Evolutionary conservation across 805 yeast genomes (phyloP), one percentile per base, ranked within the genome.

Genomic region (Pichia ethanolica): DNA sequence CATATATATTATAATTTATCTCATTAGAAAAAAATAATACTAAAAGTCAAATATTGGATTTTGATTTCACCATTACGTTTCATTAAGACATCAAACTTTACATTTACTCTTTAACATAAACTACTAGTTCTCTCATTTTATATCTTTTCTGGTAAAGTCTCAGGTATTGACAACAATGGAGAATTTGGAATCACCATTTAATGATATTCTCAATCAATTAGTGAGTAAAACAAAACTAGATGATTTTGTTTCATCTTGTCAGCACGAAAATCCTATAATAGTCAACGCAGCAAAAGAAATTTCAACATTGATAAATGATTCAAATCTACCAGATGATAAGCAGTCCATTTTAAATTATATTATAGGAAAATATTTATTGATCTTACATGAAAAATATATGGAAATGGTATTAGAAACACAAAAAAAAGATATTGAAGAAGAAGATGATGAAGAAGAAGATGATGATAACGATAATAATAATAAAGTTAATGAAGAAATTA

Each of bases 341-440:
- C 36, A 27, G 1, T 13, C 42, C 4, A 20, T 36, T 9, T 9
- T 47, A 12, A 47, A 47, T 26, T 42, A 47, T 10, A 33, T 42
- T 13, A 42, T 46, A 1, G 46, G 49, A 12, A 30, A 28, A 13
- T 47, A 47, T 26, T 33, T 47, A 9, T n/a, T 47, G 7, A 25
- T 10, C 3, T 14, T 47, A 26, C 42, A 42, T 20, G 42, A 35
- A 5, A 7, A 28, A 13, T 42, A 44, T 25, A 25, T 28, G 11
- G 32, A 32, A 5, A 48, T 44, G 20, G 50, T 42, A 5, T 50
- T 9, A 30, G 8, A 13, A 12, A 14, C 20, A 11, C 6, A 41
- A 12, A 28, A 28, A 11, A 13, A 30, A 5, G 14, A 7, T 20
- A 8, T 9, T 9, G 35, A 34, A 34, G 13, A 34, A 9, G 35